Evolutionary conservation across 345 rosid genomes (phyloP), one percentile per base, ranked within the genome.

Genomic region (Gossypium ekmanianum): DNA sequence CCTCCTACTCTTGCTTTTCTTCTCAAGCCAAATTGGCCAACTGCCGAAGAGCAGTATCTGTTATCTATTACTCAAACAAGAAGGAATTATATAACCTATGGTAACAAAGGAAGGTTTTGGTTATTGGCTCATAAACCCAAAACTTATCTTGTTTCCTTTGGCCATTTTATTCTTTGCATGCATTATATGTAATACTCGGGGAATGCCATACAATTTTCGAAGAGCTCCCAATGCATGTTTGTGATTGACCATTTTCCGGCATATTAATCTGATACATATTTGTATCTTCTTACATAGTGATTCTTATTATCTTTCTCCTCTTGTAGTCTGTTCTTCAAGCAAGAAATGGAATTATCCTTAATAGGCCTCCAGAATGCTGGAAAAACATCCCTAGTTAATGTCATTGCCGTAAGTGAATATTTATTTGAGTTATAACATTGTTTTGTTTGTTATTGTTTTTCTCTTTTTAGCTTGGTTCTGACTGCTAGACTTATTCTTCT

Each of bases 291-390:
- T 65, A 58, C 68, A 26, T 61, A 11, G 9, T 44, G 39, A 13
- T 48, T 41, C 10, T 57, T 29, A 29, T n/a, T 74, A 50, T 57
- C 22, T 16, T 67, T 74, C 16, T 54, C 54, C 17, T 66, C 57
- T 55, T 45, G 64, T 78, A 88, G 89, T 68, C 88, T 84, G 54
- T 88, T 88, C 68, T 88, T 86, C 81, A 84, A 86, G 85, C 89
- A 86, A 79, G 89, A 86, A 71, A 84, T 86, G 89, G 91, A 88
- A 81, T 74, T 88, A 57, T 86, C 89, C 50, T 75, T 88, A 57
- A 88, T 88, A 69, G 91, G 91, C 62, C 89, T 88, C 64, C 91
- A 88, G 72, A 88, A 88, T 84, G 89, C 89, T 29, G 91, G 91
- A 52, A 86, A 88, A 69, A 86, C 91, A 22, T 88, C 91, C 13